Conservation (phyloP, 1,284 basidiomycete genomes). For the Coniferiporia weirii region DNA sequence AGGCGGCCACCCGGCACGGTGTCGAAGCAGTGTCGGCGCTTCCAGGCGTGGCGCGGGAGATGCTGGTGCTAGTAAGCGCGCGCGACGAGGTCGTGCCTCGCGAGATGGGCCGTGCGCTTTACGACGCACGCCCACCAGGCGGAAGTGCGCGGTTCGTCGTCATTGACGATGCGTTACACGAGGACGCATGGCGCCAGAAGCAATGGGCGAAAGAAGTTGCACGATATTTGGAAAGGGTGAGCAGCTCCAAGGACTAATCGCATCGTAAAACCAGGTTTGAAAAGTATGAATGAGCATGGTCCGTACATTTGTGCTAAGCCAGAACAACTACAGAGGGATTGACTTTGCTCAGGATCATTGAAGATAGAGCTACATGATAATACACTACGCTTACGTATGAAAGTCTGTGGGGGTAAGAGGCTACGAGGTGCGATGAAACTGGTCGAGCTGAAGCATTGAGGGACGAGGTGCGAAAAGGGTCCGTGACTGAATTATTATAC, state of each 20-base stretch:
- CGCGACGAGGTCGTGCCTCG: constrained; percentile 44
- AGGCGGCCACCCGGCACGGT: neutral
- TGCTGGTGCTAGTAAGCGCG: constrained; percentile 36
- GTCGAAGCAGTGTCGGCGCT: neutral
- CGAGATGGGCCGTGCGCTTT: constrained; percentile 34
- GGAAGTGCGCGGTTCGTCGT: constrained; percentile 23
- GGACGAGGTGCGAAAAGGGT: too few species aligned
- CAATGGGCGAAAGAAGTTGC: constrained; percentile 34
- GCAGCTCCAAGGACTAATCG: neutral
- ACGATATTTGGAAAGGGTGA: constrained; percentile 23
- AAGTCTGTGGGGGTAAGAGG: too few species aligned
- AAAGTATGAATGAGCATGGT: neutral
- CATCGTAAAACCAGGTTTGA: neutral
- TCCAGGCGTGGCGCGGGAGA: constrained; percentile 17
- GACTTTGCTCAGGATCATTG: neutral
- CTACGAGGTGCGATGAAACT: too few species aligned
- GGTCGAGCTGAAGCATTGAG: too few species aligned
- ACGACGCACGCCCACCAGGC: constrained; percentile 17
- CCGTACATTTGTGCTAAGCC: neutral
- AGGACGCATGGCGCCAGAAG: constrained; percentile 36
- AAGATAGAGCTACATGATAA: too few species aligned
- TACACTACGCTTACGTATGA: too few species aligned
- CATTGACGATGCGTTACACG: constrained; percentile 37
- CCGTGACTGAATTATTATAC: neutral
- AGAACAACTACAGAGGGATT: neutral